phyloP scores from a whole-genome alignment of 257 asterid species.

The Apocynum venetum region DNA sequence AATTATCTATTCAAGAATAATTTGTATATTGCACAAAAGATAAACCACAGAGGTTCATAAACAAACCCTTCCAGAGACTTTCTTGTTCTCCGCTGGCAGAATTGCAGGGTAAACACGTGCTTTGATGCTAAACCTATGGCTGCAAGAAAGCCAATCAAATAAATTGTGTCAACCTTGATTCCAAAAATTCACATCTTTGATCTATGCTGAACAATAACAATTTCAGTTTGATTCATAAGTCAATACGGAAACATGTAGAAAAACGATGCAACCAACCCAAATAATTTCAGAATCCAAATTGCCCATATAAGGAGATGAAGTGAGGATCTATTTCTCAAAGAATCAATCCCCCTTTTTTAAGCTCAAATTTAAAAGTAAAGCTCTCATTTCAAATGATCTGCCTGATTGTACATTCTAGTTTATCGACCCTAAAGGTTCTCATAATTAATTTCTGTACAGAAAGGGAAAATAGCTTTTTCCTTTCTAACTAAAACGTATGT shows the following conservation, averaged over 20 bases:
- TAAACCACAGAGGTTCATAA: background rate
- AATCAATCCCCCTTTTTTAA: background rate
- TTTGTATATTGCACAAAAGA: background rate
- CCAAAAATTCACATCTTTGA: background rate
- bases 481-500: background rate
- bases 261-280: background rate
- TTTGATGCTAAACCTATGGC: constrained; percentile 73
- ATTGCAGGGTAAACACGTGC: constrained; percentile 88
- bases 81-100: constrained; percentile 46
- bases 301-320: background rate
- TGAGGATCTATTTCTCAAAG: background rate
- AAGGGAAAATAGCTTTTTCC: background rate
- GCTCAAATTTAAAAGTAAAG: background rate
- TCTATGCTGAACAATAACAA: background rate
- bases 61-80: constrained; percentile 70
- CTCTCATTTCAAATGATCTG: background rate
- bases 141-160: constrained; percentile 25
- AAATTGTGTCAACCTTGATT: background rate
- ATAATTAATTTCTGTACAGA: background rate
- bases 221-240: background rate
- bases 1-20: constrained; percentile 2
- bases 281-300: background rate
- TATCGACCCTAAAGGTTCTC: background rate
- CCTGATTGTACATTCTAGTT: background rate
- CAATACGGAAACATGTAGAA: background rate